A percentile compares a stretch with the other conserved stretches of the same genome.
Evolutionary conservation across 495 filamentous ascomycete genomes (phyloP).

Genomic region (Pseudomonodictys pantanalensis): DNA sequence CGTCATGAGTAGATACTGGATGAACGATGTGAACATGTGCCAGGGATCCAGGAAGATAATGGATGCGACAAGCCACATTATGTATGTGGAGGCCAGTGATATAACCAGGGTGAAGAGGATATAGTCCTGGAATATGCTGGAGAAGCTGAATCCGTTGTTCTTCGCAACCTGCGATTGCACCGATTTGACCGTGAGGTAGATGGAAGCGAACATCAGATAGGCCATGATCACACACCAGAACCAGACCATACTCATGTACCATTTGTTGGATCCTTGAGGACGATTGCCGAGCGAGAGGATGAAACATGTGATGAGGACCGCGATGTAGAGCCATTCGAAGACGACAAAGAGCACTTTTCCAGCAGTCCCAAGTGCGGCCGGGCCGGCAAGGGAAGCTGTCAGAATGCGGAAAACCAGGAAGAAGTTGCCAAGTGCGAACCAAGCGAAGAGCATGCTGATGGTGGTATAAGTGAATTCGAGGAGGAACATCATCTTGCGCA

Average conservation of each 20-base stretch:
- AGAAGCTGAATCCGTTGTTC: slow-evolving; percentile 56
- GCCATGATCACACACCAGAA: slow-evolving; percentile 97
- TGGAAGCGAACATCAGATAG: slow-evolving; percentile 89
- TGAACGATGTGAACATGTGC: slow-evolving; percentile 96
- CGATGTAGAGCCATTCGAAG: slow-evolving; percentile 95
- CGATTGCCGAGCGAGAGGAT: slow-evolving; percentile 92
- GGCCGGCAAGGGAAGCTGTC: slow-evolving; percentile 77
- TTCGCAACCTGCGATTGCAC: slow-evolving; percentile 62
- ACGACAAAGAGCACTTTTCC: slow-evolving; percentile 81
- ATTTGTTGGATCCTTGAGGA: slow-evolving; percentile 86
- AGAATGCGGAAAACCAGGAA: slow-evolving; percentile 98
- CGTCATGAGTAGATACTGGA: slow-evolving; percentile 94
- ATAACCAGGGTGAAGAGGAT: slow-evolving; percentile 93
- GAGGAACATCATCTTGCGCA: slow-evolving; percentile 84
- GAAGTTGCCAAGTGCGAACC: slow-evolving; percentile 99
- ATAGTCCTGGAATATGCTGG: slow-evolving; percentile 75
- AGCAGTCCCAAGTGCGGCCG: slow-evolving; percentile 60
- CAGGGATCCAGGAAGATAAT: slow-evolving; percentile 97
- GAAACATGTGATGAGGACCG: slow-evolving; percentile 89
- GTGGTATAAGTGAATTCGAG: slow-evolving; percentile 93
- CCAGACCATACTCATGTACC: slow-evolving; percentile 94
- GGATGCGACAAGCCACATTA: slow-evolving; percentile 88
- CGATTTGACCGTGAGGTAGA: slow-evolving; percentile 90
- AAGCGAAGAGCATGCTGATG: slow-evolving; percentile 95
- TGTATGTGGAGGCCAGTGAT: slow-evolving; percentile 84